A percentile compares a stretch with the other conserved stretches of the same genome.
Evolutionary conservation across 495 filamentous ascomycete genomes (phyloP).

Genomic region (Aspergillus heteromorphus): DNA sequence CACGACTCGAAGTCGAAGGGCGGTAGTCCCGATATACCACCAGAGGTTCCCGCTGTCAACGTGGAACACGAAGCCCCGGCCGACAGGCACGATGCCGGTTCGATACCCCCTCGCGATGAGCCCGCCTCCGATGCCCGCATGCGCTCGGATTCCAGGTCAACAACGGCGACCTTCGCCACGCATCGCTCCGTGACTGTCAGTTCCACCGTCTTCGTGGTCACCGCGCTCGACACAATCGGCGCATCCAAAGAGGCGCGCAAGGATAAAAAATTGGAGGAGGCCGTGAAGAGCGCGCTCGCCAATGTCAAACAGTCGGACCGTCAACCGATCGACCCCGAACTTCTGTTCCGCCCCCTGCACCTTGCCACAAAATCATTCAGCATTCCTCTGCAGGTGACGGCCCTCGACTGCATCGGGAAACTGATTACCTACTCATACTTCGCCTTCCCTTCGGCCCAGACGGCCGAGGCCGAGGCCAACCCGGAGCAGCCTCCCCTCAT

Average conservation of each 20-base stretch:
- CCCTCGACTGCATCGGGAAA: slow-evolving; percentile 97
- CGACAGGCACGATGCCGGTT: slow-evolving; percentile 5
- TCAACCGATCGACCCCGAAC: slow-evolving; percentile 69
- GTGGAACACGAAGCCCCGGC: slow-evolving; percentile 7
- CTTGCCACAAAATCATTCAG: slow-evolving; percentile 81
- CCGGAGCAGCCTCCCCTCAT: slow-evolving; percentile 63
- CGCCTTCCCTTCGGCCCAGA: slow-evolving; percentile 54
- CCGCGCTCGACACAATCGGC: slow-evolving; percentile 84
- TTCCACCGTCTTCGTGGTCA: slow-evolving; percentile 91
- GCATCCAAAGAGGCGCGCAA: slow-evolving; percentile 80
- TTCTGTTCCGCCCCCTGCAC: slow-evolving; percentile 85
- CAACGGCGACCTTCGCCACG: slow-evolving; percentile 48
- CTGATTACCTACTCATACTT: slow-evolving; percentile 98
- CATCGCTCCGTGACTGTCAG: slow-evolving; percentile 61
- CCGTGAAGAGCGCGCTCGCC: slow-evolving; percentile 71
- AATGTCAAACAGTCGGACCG: slow-evolving; percentile 75
- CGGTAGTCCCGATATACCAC: neutral
- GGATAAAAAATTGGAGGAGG: slow-evolving; percentile 72
- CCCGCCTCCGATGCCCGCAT: slow-evolving; percentile 29
- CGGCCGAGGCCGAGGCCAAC: slow-evolving; percentile 41
- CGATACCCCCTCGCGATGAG: slow-evolving; percentile 20
- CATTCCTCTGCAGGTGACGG: slow-evolving; percentile 77
- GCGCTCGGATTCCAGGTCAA: slow-evolving; percentile 57
- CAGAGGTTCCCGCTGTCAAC: slow-evolving; percentile 5
- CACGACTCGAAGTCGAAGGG: slow-evolving; percentile 11